phyloP scores from a whole-genome alignment of 2,329 filamentous ascomycete genomes.

The Scedosporium aurantiacum region DNA sequence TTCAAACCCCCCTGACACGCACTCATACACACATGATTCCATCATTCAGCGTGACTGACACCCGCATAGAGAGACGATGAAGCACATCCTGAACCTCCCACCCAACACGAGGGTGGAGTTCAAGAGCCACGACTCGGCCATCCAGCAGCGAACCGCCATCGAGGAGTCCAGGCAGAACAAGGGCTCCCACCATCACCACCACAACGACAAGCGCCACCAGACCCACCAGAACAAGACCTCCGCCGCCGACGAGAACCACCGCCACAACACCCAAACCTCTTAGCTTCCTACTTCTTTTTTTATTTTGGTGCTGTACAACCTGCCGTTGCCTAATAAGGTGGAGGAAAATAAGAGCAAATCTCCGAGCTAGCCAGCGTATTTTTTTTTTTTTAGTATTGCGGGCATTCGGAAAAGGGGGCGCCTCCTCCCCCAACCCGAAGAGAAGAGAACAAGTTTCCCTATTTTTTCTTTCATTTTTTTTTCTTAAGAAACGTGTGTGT shows the following conservation, averaged over 20 bases:
- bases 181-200: constrained; percentile 34
- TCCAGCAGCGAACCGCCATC: constrained; percentile 80
- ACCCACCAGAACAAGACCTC: constrained; percentile 7
- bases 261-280: not conserved
- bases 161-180: constrained; percentile 90
- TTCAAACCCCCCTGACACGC: not conserved
- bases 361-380: not conserved
- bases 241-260: constrained; percentile 7
- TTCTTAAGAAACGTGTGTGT: constrained; percentile 10
- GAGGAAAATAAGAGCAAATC: not conserved
- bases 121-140: constrained; percentile 94
- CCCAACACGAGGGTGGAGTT: constrained; percentile 84
- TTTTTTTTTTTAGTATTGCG: not conserved
- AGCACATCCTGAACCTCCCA: constrained; percentile 76
- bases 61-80: constrained; percentile 71
- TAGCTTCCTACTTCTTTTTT: not conserved
- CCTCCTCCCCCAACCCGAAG: not conserved
- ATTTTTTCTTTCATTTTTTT: constrained; percentile 6
- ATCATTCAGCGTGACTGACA: not conserved
- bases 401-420: not conserved
- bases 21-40: not conserved
- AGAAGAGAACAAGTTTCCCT: not conserved
- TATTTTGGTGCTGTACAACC: not conserved
- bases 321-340: not conserved
- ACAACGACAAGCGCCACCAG: constrained; percentile 20